Conservation (phyloP, 371 early-diverging fungal genomes). For the Lichtheimia ornata region DNA sequence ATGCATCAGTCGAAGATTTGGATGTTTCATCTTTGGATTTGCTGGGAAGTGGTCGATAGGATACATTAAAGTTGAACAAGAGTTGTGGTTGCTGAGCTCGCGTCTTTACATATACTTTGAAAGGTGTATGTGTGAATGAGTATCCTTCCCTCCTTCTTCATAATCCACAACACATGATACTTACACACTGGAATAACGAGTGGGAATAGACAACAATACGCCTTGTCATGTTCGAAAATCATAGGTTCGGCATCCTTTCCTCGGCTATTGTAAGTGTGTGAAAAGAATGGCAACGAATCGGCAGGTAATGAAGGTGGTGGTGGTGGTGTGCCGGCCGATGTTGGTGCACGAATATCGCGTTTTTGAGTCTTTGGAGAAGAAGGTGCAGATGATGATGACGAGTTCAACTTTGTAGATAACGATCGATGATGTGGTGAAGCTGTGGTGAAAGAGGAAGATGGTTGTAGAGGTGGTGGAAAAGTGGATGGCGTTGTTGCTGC, state of each 20-base stretch:
- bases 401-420: slow-evolving; percentile 14
- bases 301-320: not conserved
- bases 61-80: slow-evolving; percentile 49
- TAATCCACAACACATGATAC: slow-evolving; percentile 6
- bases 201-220: slow-evolving; percentile 57
- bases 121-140: too few species aligned
- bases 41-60: slow-evolving; percentile 48
- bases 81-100: slow-evolving; percentile 31
- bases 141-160: not conserved
- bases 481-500: slow-evolving; percentile 2
- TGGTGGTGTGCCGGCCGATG: slow-evolving; percentile 2
- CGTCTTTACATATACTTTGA: slow-evolving; percentile 32
- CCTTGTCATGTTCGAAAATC: slow-evolving; percentile 46
- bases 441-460: slow-evolving; percentile 16
- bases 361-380: slow-evolving; percentile 37
- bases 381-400: slow-evolving; percentile 17
- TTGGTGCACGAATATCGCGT: slow-evolving; percentile 11
- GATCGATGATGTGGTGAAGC: slow-evolving; percentile 25
- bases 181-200: slow-evolving; percentile 65
- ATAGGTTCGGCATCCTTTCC: slow-evolving; percentile 51
- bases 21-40: slow-evolving; percentile 21
- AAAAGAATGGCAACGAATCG: slow-evolving; percentile 48
- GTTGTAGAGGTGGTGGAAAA: slow-evolving; percentile 21
- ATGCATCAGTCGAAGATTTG: slow-evolving; percentile 28
- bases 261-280: slow-evolving; percentile 56